Conservation (phyloP, 169 alveolate genomes). For the Neospora caninum region DNA sequence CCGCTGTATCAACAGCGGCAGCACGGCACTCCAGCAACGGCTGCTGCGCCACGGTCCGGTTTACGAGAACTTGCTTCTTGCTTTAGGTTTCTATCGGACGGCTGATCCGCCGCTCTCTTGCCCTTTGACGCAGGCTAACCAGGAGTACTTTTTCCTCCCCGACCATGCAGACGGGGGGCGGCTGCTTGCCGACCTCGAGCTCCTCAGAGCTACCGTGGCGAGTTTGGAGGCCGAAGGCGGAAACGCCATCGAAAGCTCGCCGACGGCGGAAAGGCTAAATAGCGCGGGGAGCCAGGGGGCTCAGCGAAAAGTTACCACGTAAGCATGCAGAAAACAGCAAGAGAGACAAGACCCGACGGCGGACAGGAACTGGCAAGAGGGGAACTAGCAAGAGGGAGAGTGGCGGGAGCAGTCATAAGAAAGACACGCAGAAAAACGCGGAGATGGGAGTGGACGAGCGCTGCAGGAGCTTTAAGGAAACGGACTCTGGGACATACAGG, state of each 20-base stretch:
- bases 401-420: no score
- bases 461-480: no score
- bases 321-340: no score
- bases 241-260: not conserved
- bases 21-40: conserved; percentile 33
- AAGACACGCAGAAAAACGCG: no score
- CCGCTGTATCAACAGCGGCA: conserved; percentile 27
- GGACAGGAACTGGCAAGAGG: no score
- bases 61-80: conserved; percentile 3
- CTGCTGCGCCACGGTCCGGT: conserved; percentile 37
- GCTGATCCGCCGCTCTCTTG: not conserved
- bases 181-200: not conserved
- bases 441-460: no score
- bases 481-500: no score
- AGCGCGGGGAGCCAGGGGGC: not conserved
- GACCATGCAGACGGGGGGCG: not conserved
- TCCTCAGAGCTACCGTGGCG: not conserved
- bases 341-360: no score
- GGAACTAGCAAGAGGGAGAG: no score
- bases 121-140: not conserved
- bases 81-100: not conserved
- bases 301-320: not conserved
- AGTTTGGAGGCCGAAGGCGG: conserved; percentile 6
- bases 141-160: conserved; percentile 9
- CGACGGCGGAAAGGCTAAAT: not conserved